phyloP scores from a whole-genome alignment of 2,329 filamentous ascomycete genomes.

The Cercospora zeina region DNA sequence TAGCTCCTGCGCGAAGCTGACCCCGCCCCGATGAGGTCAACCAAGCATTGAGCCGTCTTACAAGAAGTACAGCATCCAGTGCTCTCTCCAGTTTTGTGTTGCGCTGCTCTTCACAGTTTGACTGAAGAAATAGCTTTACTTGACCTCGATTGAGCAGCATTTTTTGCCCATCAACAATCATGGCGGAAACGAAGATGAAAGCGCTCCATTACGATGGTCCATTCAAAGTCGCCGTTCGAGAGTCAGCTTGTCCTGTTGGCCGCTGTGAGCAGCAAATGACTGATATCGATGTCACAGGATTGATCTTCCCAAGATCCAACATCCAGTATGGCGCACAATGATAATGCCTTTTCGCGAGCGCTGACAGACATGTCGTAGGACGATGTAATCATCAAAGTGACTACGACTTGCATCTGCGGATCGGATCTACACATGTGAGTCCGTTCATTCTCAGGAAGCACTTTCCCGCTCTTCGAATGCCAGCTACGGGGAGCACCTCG shows the following conservation, averaged over 20 bases:
- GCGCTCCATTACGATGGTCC: constrained; percentile 64
- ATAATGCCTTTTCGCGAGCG: neutral
- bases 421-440: constrained; percentile 38
- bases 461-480: neutral
- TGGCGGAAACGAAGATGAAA: constrained; percentile 52
- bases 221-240: constrained; percentile 61
- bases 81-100: neutral
- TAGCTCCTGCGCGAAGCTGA: constrained; percentile 13
- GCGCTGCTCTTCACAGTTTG: neutral
- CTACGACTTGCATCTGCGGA: constrained; percentile 55
- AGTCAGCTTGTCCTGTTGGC: constrained; percentile 34
- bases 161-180: neutral
- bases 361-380: constrained; percentile 42
- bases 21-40: constrained; percentile 19
- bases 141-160: neutral
- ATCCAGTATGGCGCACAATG: constrained; percentile 44
- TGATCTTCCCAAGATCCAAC: constrained; percentile 56
- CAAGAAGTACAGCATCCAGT: neutral
- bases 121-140: neutral
- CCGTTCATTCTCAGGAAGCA: neutral
- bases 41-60: constrained; percentile 7
- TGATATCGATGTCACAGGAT: neutral
- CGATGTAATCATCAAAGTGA: constrained; percentile 65
- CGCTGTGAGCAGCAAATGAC: constrained; percentile 35
- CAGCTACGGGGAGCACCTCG: neutral